Conservation (phyloP, 2,329 filamentous ascomycete species). For the Alternaria angustiovoidea region DNA sequence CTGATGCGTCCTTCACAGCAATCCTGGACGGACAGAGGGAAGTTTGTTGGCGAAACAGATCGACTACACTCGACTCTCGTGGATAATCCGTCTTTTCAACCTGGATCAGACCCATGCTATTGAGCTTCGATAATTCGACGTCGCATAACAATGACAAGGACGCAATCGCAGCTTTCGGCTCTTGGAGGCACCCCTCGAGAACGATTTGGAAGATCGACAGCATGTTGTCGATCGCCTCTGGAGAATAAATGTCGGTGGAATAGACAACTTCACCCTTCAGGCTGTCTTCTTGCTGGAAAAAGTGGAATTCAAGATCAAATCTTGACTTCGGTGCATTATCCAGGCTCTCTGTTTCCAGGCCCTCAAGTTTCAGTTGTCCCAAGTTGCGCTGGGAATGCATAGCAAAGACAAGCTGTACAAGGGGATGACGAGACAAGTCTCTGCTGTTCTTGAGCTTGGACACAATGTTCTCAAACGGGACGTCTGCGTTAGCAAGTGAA, state of each 20-base stretch:
- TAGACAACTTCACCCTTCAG: neutral
- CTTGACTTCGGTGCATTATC: neutral
- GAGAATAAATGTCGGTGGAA: conserved; percentile 10
- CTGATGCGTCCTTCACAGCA: conserved; percentile 17
- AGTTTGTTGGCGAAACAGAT: conserved; percentile 12
- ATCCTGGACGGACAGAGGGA: neutral
- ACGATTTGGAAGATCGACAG: conserved; percentile 8
- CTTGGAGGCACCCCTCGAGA: conserved; percentile 1
- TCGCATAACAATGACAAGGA: too few species aligned
- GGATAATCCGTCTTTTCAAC: too few species aligned
- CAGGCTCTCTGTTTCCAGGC: neutral
- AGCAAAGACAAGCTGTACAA: neutral
- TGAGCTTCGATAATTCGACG: too few species aligned
- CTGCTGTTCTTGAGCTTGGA: neutral
- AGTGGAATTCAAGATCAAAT: conserved; percentile 9
- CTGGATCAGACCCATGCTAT: too few species aligned
- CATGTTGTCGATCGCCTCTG: conserved; percentile 12
- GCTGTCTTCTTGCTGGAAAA: neutral
- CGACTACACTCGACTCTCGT: conserved; percentile 7
- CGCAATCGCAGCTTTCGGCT: neutral
- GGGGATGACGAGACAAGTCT: conserved; percentile 6
- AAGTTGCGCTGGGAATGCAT: conserved; percentile 3
- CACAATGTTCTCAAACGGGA: conserved; percentile 7
- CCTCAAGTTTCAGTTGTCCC: neutral
- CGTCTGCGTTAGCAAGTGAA: neutral